Conservation (phyloP, 2,329 filamentous ascomycete genomes). For the Magnaporthiopsis incrustans region DNA sequence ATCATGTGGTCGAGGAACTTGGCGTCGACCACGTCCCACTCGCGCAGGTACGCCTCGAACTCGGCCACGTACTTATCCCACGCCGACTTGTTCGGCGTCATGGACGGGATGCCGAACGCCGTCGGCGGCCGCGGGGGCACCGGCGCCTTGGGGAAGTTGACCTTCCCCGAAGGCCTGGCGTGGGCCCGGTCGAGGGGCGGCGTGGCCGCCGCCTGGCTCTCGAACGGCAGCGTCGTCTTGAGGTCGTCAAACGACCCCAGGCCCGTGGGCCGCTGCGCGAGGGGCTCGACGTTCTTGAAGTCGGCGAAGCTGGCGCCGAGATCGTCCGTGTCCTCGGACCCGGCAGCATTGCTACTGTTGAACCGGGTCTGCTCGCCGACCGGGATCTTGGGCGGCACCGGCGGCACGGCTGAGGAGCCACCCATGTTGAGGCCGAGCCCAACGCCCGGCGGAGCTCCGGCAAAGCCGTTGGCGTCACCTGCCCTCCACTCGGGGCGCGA, state of each 20-base stretch:
- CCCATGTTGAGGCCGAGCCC: constrained; percentile 4
- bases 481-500: constrained; percentile 52
- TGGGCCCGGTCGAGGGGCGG: constrained; percentile 18
- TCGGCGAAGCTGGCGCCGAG: constrained; percentile 47
- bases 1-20: constrained; percentile 49
- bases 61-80: constrained; percentile 45
- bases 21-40: constrained; percentile 43
- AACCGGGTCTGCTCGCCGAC: constrained; percentile 7
- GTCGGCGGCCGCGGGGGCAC: constrained; percentile 39
- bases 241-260: constrained; percentile 48
- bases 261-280: constrained; percentile 37
- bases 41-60: constrained; percentile 45
- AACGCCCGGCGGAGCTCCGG: constrained; percentile 13
- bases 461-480: constrained; percentile 31
- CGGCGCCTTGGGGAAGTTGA: constrained; percentile 42
- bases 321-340: constrained; percentile 49
- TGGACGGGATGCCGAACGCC: constrained; percentile 31
- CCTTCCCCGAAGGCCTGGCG: constrained; percentile 11
- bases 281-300: constrained; percentile 47
- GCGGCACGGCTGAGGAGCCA: constrained; percentile 4
- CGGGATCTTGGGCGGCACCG: constrained; percentile 9
- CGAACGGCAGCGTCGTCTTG: constrained; percentile 48
- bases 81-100: constrained; percentile 32
- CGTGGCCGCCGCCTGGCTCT: constrained; percentile 39
- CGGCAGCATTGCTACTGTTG: constrained; percentile 29